Conservation (phyloP, 768 basidiomycete species). For the Leccinum imitatum region DNA sequence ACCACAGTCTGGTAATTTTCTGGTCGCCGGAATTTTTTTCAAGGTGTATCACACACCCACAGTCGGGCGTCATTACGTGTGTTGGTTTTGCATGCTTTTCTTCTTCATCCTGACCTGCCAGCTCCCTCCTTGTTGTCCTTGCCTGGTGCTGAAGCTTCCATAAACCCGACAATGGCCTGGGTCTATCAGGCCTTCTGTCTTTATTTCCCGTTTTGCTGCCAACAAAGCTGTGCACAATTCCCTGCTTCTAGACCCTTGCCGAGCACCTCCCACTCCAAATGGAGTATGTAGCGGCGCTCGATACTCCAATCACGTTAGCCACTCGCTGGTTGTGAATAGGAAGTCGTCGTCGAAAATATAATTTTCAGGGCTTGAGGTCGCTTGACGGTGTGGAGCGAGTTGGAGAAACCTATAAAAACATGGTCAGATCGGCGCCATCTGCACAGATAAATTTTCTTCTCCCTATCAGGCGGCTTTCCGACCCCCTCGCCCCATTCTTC, state of each 20-base stretch:
- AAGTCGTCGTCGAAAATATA: slow-evolving; percentile 54
- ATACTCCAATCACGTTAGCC: slow-evolving; percentile 69
- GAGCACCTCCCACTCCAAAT: slow-evolving; percentile 57
- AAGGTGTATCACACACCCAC: slow-evolving; percentile 37
- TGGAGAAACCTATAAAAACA: slow-evolving; percentile 56
- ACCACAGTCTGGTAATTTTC: slow-evolving; percentile 37
- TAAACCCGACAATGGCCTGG: slow-evolving; percentile 40
- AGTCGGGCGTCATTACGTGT: slow-evolving; percentile 62
- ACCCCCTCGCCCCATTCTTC: not conserved
- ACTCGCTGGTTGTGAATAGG: slow-evolving; percentile 60
- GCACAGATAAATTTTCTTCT: slow-evolving; percentile 1
- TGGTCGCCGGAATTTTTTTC: slow-evolving; percentile 42
- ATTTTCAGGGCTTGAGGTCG: slow-evolving; percentile 61
- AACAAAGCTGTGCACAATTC: slow-evolving; percentile 45
- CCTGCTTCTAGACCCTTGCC: slow-evolving; percentile 52
- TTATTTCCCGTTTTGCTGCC: slow-evolving; percentile 41
- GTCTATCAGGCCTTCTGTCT: slow-evolving; percentile 52
- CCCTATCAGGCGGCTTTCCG: not conserved
- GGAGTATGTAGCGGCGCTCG: slow-evolving; percentile 60
- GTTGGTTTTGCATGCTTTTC: slow-evolving; percentile 69
- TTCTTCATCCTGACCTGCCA: slow-evolving; percentile 67
- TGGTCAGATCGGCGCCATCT: slow-evolving; percentile 36
- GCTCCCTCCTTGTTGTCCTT: slow-evolving; percentile 60
- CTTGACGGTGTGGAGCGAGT: slow-evolving; percentile 54
- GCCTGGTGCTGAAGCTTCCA: slow-evolving; percentile 35